Base-by-base conservation (phyloP, 768 basidiomycete species). In the Lactarius trivialis region DNA sequence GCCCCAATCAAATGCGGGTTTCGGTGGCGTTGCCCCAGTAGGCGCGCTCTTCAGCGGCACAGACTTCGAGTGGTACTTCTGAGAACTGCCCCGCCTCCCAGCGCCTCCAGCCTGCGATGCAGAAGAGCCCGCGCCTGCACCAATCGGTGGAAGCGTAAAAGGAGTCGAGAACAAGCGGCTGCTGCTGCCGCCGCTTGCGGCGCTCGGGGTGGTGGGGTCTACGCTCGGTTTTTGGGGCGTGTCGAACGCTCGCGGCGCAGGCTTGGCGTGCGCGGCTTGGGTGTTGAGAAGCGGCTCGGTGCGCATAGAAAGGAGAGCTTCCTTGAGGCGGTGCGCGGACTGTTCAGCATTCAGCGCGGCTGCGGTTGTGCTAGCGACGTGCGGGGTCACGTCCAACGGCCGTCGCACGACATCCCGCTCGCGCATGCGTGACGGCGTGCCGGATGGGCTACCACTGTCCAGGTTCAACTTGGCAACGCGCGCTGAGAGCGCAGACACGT, bases 261-360 rank as follows among this genome's bases (percentile, higher is more conserved):
- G 70, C 2, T 67, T 68, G 24, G 70, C 68, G 55, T 67, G 59
- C 2, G 65, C 68, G 1, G 81, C 85, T 58, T 77, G 81, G 7
- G 75, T 81, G 69, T 89, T 92, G 43, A 92, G 72, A 37, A 89
- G 73, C 0, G 91, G 91, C 63, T 84, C 79, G 59, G 78, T 79
- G 36, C 90, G 81, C 1, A 78, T 78, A 7, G 76, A 70, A 26
- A 91, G 73, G 9, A 93, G 76, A 0, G 85, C 85, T 5, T 77
- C 77, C 73, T 92, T 93, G 59, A 93, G 77, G 62, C 77, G 81
- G 55, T 82, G 81, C 1, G 87, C 87, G 7, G 87, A 82, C 33
- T 88, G 79, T 72, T 93, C 92, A 0, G 89, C 86, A 62, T 90
- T 89, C 52, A 94, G 76, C 26, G 92, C 90, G 2, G 89, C 89